Evolutionary conservation across 2,329 filamentous ascomycete genomes (phyloP), one percentile per base, ranked within the genome.

Genomic region (Colletotrichum agaves): DNA sequence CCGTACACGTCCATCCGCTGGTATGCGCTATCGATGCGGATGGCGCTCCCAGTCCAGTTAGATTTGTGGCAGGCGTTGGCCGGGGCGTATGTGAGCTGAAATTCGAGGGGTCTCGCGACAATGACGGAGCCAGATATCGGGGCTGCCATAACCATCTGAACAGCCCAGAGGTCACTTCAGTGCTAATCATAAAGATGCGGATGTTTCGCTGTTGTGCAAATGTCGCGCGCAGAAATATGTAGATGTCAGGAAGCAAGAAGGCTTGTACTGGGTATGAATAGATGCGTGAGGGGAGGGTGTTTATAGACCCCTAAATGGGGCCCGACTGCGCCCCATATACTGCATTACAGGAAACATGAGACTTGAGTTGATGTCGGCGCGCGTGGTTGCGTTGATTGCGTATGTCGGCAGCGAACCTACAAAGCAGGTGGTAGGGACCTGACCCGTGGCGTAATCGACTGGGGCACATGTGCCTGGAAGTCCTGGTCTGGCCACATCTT

Each of bases 81-180:
- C 0, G 75, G 71, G 12, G 46, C 7, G 61, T 75, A 79, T 10
- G 10, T 64, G n/a, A 47, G 10, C 19, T 74, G 71, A 63, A 75
- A 76, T 8, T 67, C 49, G 61, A 78, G 75, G 75, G 47, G 61
- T 52, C 69, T 79, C 74, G 13, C 78, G 71, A 65, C 74, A 73
- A 59, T 80, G 67, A 23, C 74, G 75, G 4, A 71, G 72, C 78
- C 78, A 78, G 37, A 80, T 63, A 21, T 71, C 73, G 8, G 80
- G 72, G 3, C 72, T 74, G 15, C 76, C 75, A 19, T 73, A 75
- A 4, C 76, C 78, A 37, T 76, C 73, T 17, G 73, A 73, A 27
- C 78, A 74, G 2, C 79, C 78, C 19, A 78, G 72, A 39, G 76
- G 58, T 83, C 80, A 70, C 84, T 0, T 81, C 82, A 0, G 82